Evolutionary conservation across 129 eudicot species (phyloP).

Genomic region (Cynara cardunculus): DNA sequence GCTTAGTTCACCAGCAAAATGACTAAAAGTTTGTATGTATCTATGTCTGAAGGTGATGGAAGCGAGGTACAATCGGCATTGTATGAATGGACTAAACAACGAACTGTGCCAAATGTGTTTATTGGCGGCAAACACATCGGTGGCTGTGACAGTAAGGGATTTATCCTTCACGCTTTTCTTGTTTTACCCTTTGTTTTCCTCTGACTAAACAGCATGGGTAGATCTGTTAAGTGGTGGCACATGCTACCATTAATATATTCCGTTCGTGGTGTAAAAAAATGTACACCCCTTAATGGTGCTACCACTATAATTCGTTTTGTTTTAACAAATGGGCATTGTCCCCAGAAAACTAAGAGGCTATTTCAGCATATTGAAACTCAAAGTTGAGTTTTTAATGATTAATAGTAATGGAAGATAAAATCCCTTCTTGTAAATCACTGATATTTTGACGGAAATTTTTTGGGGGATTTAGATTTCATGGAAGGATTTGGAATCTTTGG

Average conservation of each 20-base stretch:
- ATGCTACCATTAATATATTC: too few species aligned
- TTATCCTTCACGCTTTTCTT: not conserved
- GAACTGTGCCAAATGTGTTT: constrained; percentile 90
- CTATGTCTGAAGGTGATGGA: constrained; percentile 61
- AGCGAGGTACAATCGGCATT: constrained; percentile 82
- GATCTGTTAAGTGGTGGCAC: too few species aligned
- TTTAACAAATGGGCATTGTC: too few species aligned
- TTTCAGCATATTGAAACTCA: too few species aligned
- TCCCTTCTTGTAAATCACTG: not conserved
- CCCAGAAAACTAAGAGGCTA: not conserved
- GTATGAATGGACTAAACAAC: constrained; percentile 61
- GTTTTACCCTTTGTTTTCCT: constrained; percentile 1
- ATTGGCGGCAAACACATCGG: constrained; percentile 92
- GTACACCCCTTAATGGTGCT: not conserved
- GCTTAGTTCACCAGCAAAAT: not conserved
- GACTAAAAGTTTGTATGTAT: not conserved
- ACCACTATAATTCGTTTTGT: not conserved
- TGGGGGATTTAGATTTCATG: too few species aligned
- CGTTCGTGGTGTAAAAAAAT: not conserved
- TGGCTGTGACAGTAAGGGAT: constrained; percentile 75
- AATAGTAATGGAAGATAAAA: not conserved
- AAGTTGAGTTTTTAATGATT: too few species aligned
- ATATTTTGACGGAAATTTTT: too few species aligned
- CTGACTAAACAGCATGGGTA: not conserved
- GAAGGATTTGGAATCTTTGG: too few species aligned